These are phyloP conservation scores for Aspergillus fumigatus DNA, from an alignment of 2,329 filamentous ascomycete species.

Conservation along the genomic window DNA sequence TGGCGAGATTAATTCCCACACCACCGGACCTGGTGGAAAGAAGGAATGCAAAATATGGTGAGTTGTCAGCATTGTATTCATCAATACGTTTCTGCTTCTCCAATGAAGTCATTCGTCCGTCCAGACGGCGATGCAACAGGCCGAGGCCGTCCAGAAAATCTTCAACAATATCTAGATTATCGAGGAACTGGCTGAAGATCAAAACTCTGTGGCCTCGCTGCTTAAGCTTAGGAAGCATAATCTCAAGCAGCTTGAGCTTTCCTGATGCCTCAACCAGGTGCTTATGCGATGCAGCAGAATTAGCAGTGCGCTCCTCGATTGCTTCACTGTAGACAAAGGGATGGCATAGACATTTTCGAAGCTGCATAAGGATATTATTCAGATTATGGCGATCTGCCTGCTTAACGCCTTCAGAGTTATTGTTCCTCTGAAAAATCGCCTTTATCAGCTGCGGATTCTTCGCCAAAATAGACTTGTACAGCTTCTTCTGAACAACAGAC, in stretches of 20 bases:
- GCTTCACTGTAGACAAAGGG: constrained; percentile 89
- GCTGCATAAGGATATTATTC: constrained; percentile 92
- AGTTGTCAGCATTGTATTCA: constrained; percentile 81
- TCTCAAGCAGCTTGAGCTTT: constrained; percentile 77
- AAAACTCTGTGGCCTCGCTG: constrained; percentile 84
- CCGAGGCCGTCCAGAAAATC: constrained; percentile 80
- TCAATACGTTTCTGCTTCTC: constrained; percentile 95
- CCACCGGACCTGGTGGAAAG: constrained; percentile 92
- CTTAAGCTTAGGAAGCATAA: constrained; percentile 82
- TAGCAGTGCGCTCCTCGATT: constrained; percentile 75
- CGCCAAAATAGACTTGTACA: constrained; percentile 88
- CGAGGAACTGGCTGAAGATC: constrained; percentile 92
- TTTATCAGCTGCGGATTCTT: constrained; percentile 87
- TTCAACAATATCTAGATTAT: constrained; percentile 81
- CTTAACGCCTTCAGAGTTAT: constrained; percentile 51
- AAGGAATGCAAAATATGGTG: constrained; percentile 80
- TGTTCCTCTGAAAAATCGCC: constrained; percentile 68
- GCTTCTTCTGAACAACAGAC: constrained; percentile 86
- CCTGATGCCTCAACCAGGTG: constrained; percentile 89
- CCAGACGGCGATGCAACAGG: constrained; percentile 71
- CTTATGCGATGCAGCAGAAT: constrained; percentile 59
- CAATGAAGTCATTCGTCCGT: constrained; percentile 74
- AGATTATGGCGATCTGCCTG: constrained; percentile 70
- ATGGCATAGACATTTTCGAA: constrained; percentile 91
- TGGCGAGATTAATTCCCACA: constrained; percentile 95